Evolutionary conservation across 2,329 filamentous ascomycete species (phyloP), one percentile per base, ranked within the genome.

Genomic region (Aureobasidium musti): DNA sequence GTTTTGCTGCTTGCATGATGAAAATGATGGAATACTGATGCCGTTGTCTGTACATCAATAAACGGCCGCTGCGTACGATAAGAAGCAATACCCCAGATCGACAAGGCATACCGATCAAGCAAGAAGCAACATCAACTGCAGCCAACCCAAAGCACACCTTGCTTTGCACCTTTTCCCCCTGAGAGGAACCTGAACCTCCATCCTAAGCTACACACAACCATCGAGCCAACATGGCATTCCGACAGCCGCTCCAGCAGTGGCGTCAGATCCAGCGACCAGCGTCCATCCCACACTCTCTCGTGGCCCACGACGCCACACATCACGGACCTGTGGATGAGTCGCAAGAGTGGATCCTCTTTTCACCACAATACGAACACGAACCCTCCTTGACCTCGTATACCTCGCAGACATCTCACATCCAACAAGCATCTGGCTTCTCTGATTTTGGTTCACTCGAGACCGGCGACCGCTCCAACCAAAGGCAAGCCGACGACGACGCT

Each of bases 281-380:
- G 13, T 72, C 73, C 21, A 68, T 72, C 56, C 45, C 68, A 19
- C 57, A 68, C 30, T 53, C 56, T 17, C 47, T 65, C 17, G 35
- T 53, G 23, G 64, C 35, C 77, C 80, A 54, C 76, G 78, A 41
- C 77, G 77, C 59, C 75, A 63, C 59, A 50, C 59, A 74, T 56
- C 30, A 81, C 70, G 78, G 81, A 23, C 74, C 79, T 50, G 79
- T 87, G 68, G 87, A 91, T 68, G 89, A 93, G 70, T 89, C 91
- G 14, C 90, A 95, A 78, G 94, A 96, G 85, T 99, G 95, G 95
- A 90, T 98, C 65, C 87, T 99, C 70, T 99, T 99, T 82, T 91
- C 92, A 8, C 81, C 81, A 0, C 59, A 66, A 35, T 73, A 74
- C n/a, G 75, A 78, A 11, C 71, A 73, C n/a, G 91, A 88, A 69